phyloP scores from a whole-genome alignment of 2,329 filamentous ascomycete species.

The Orbilia oligospora region DNA sequence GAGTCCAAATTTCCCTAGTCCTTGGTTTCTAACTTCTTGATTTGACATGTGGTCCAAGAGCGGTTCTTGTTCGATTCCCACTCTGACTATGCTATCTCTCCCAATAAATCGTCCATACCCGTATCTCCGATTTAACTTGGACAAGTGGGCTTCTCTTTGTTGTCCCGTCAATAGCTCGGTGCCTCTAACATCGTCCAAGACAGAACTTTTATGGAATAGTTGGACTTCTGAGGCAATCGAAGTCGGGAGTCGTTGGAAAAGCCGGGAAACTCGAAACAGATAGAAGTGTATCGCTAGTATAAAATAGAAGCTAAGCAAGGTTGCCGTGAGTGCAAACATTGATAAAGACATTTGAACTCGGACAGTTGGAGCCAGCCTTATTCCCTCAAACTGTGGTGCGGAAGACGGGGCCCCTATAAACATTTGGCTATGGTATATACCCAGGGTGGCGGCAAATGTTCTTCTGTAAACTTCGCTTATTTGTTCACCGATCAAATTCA shows the following conservation, averaged over 20 bases:
- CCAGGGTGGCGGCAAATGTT: constrained; percentile 69
- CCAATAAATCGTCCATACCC: constrained; percentile 60
- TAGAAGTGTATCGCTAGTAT: constrained; percentile 54
- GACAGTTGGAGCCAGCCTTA: constrained; percentile 12
- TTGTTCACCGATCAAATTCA: constrained; percentile 62
- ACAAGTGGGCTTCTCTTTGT: constrained; percentile 54
- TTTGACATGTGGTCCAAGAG: constrained; percentile 43
- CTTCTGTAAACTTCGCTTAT: constrained; percentile 66
- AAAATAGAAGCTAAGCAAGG: constrained; percentile 57
- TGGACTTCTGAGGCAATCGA: constrained; percentile 62
- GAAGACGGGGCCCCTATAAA: constrained; percentile 1
- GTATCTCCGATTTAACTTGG: constrained; percentile 49
- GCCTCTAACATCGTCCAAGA: constrained; percentile 57
- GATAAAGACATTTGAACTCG: constrained; percentile 55
- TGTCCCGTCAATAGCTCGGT: constrained; percentile 56
- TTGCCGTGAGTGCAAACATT: constrained; percentile 55
- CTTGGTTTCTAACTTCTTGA: constrained; percentile 48
- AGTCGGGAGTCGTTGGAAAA: constrained; percentile 61
- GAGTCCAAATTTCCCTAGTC: constrained; percentile 48
- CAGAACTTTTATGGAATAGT: constrained; percentile 60
- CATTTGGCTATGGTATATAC: constrained; percentile 66
- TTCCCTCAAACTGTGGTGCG: constrained; percentile 2
- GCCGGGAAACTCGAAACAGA: constrained; percentile 41
- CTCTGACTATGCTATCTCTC: constrained; percentile 26
- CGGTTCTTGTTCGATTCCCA: constrained; percentile 53